Conservation (phyloP, 2,329 filamentous ascomycete species). For the Teratosphaeria gauchensis region DNA sequence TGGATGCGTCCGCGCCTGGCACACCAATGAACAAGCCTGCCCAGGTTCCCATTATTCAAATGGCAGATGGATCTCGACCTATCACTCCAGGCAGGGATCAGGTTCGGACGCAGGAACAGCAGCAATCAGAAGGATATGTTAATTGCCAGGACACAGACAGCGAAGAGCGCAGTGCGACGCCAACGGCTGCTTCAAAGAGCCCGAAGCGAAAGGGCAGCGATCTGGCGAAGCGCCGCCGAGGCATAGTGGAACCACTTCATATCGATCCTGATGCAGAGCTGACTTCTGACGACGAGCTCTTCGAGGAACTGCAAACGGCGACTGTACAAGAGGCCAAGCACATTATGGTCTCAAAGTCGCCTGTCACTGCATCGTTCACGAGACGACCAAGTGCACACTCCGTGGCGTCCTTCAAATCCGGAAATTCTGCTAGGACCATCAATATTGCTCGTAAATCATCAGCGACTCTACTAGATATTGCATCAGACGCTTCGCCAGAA, state of each 20-base stretch:
- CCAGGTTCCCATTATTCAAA: slow-evolving; percentile 5
- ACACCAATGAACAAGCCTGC: neutral
- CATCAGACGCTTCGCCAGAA: slow-evolving; percentile 1
- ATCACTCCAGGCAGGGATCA: neutral
- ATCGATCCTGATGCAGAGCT: slow-evolving; percentile 36
- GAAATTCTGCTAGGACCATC: slow-evolving; percentile 13
- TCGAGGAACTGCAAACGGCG: slow-evolving; percentile 76
- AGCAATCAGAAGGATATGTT: neutral
- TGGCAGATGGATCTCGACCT: slow-evolving; percentile 13
- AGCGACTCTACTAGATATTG: neutral
- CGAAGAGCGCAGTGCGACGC: neutral
- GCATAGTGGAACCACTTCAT: slow-evolving; percentile 31
- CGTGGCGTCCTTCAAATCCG: slow-evolving; percentile 13
- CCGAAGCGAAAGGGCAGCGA: slow-evolving; percentile 13
- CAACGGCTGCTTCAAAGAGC: neutral
- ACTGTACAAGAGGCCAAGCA: slow-evolving; percentile 76
- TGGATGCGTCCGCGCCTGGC: neutral
- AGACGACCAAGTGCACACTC: slow-evolving; percentile 22
- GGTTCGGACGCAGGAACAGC: neutral
- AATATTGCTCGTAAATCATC: slow-evolving; percentile 12
- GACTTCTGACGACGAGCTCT: slow-evolving; percentile 55
- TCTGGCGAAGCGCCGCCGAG: slow-evolving; percentile 30
- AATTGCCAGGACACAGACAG: neutral
- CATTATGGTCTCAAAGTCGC: slow-evolving; percentile 70
- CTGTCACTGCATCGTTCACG: slow-evolving; percentile 57